These are phyloP conservation scores for Colletotrichum aenigma DNA, from an alignment of 2,329 filamentous ascomycete genomes.

Conservation along the genomic window DNA sequence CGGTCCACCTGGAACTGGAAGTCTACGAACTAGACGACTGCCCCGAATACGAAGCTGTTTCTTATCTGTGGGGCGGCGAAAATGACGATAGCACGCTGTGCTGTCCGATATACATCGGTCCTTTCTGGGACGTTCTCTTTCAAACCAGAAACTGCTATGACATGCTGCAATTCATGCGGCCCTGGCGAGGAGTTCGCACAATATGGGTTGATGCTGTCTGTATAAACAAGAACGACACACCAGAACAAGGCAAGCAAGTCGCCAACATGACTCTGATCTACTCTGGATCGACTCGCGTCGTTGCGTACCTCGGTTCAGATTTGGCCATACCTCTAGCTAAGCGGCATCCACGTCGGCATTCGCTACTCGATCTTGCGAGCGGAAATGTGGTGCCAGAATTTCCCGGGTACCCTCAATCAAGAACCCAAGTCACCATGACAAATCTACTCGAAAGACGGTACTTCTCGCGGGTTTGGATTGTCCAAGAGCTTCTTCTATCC, in stretches of 20 bases:
- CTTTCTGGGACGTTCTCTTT: slow-evolving; percentile 29
- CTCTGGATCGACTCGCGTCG: too few relatives aligned
- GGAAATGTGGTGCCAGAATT: too few relatives aligned
- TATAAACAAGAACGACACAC: slow-evolving; percentile 24
- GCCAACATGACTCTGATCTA: slow-evolving; percentile 27
- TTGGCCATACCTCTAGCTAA: too few relatives aligned
- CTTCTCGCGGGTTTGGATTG: too few relatives aligned
- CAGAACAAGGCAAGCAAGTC: slow-evolving; percentile 24
- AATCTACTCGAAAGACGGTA: too few relatives aligned
- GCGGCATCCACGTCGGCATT: too few relatives aligned
- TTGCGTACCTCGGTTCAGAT: too few relatives aligned
- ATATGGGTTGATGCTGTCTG: slow-evolving; percentile 31
- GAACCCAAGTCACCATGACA: too few relatives aligned
- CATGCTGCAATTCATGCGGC: slow-evolving; percentile 25
- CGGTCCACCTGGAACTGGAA: not conserved
- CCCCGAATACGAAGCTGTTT: not conserved
- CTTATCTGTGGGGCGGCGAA: not conserved
- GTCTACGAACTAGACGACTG: not conserved
- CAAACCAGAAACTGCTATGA: slow-evolving; percentile 31
- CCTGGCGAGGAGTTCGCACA: not conserved
- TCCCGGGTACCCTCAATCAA: too few relatives aligned
- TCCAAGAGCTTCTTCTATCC: too few relatives aligned
- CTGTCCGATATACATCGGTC: slow-evolving; percentile 13
- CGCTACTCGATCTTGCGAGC: too few relatives aligned
- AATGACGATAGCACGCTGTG: not conserved